Evolutionary conservation across 441 rosid genomes (phyloP).

Genomic region (Syzygium syzygioides): DNA sequence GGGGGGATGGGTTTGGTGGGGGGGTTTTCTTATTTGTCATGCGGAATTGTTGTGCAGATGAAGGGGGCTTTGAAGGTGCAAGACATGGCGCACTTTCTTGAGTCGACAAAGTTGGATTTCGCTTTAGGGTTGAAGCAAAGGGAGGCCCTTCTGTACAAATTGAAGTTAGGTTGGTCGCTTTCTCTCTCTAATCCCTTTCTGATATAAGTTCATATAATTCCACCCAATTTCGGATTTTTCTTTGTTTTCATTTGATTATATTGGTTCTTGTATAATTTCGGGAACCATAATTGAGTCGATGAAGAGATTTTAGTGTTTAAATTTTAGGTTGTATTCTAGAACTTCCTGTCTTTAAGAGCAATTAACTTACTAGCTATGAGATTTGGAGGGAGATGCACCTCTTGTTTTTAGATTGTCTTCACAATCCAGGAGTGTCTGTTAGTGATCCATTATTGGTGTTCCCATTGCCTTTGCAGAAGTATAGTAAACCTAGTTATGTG

Average conservation of each 20-base stretch:
- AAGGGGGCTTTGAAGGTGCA: conserved; percentile 27
- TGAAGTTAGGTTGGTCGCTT: conserved; percentile 47
- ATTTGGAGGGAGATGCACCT: background rate
- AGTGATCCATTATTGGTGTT: background rate
- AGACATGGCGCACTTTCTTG: conserved; percentile 38
- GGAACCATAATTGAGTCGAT: background rate
- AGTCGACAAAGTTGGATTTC: conserved; percentile 47
- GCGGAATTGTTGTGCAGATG: conserved; percentile 26
- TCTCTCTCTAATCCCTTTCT: background rate
- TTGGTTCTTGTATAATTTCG: background rate
- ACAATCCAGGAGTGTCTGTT: background rate
- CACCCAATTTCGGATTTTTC: background rate
- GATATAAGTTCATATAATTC: background rate
- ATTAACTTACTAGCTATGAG: background rate
- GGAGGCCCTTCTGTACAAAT: conserved; percentile 37
- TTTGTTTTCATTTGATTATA: background rate
- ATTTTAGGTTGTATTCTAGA: background rate
- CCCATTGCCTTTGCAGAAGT: background rate
- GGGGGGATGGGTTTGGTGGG: background rate
- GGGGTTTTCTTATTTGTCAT: background rate
- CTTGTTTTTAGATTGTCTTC: background rate
- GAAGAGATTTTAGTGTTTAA: background rate
- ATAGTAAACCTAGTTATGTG: background rate
- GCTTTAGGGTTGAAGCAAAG: conserved; percentile 48
- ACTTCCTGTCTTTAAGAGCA: background rate